phyloP scores from a whole-genome alignment of 139 green algal species.

The Desmodesmus armatus region DNA sequence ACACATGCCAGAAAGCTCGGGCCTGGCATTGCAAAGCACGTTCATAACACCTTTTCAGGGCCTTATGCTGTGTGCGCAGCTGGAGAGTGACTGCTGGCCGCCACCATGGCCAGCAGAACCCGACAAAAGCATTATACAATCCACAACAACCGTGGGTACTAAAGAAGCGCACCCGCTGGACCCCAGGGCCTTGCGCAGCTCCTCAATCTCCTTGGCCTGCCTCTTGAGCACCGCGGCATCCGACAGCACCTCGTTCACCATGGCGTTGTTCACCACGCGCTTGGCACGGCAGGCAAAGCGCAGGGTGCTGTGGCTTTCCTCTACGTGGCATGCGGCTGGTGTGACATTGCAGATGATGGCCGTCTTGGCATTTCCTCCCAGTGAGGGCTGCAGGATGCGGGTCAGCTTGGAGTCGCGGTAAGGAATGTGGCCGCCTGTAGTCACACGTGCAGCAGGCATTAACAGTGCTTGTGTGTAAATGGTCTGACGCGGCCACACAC shows the following conservation, averaged over 20 bases:
- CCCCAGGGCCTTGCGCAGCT: conserved; percentile 65
- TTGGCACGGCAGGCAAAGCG: conserved; percentile 94
- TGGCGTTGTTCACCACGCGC: conserved; percentile 92
- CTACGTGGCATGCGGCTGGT: conserved; percentile 81
- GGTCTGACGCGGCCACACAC: too few relatives aligned
- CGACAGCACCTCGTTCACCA: conserved; percentile 87
- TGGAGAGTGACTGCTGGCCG: too few relatives aligned
- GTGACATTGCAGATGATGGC: conserved; percentile 96
- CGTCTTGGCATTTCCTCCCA: conserved; percentile 97
- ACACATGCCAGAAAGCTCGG: not conserved
- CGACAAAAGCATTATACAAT: too few relatives aligned
- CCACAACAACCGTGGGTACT: too few relatives aligned
- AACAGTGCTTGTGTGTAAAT: too few relatives aligned
- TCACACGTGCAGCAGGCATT: not conserved
- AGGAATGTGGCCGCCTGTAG: conserved; percentile 83
- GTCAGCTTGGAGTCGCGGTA: conserved; percentile 94
- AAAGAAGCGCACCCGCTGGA: conserved; percentile 59
- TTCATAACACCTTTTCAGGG: too few relatives aligned
- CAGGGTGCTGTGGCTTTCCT: conserved; percentile 95
- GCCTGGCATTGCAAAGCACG: too few relatives aligned
- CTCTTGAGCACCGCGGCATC: conserved; percentile 90
- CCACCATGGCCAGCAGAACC: too few relatives aligned
- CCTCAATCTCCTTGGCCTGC: conserved; percentile 92
- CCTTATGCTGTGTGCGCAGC: too few relatives aligned
- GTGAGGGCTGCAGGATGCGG: conserved; percentile 91